Evolutionary conservation across 2,329 filamentous ascomycete genomes (phyloP), one percentile per base, ranked within the genome.

Genomic region (Colletotrichum lini): DNA sequence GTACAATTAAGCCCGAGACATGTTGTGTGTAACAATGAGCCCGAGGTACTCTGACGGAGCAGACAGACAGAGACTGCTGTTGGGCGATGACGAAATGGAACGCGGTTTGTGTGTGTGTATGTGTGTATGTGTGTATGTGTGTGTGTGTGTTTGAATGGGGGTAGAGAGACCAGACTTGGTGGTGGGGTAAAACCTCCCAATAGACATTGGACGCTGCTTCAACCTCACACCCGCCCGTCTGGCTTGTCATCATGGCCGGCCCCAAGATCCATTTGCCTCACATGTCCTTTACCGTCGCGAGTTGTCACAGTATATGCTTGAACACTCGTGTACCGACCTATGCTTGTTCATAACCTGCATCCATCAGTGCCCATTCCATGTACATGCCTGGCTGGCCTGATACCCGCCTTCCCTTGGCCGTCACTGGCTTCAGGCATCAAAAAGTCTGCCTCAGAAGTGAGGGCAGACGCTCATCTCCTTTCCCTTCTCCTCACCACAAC

Each of bases 391-490:
- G 40, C 12, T 38, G 60, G 49, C 23, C 16, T 38, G 60, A 63
- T 63, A 38, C 35, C 35, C 8, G 8, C 35, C 8, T 38, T 38
- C 38, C 60, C 6, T 54, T 21, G 38, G 38, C 60, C 4, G 47
- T 45, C 38, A 44, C 16, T 21, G 50, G 18, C 49, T 38, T 66
- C 30, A 70, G 67, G 67, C 67, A 70, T 66, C 54, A 26, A 70
- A 44, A 66, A 38, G 57, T 66, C 47, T 66, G 67, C 67, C 67
- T 70, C 63, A 70, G 67, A 57, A 58, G 52, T 49, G 38, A 63
- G 47, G 59, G 18, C 47, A 56, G 30, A 23, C 10, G 30, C 40
- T 50, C 42, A 65, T 58, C 57, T 63, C 59, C 59, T 52, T 54
- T 26, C 58, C 42, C 40, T 35, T 64, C 59, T 45, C 23, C 42